Evolutionary conservation across 2,329 filamentous ascomycete species (phyloP).

Genomic region (Orbilia oligospora): DNA sequence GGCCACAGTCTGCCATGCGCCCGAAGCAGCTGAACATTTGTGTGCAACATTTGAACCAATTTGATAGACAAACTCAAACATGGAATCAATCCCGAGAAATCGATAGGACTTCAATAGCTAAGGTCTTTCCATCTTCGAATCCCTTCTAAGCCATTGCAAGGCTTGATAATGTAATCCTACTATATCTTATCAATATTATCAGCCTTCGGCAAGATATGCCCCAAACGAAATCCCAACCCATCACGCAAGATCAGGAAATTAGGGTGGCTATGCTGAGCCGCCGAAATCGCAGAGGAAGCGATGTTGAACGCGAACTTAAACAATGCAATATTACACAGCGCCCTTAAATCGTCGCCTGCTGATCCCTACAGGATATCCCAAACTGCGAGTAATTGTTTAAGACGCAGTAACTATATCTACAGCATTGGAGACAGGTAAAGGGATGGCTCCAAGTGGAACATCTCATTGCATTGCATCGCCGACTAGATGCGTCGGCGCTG

Average conservation of each 20-base stretch:
- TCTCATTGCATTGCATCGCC: neutral
- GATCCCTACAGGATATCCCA: neutral
- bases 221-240: slow-evolving; percentile 1
- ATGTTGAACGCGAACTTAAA: neutral
- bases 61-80: too few species aligned
- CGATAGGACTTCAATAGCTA: too few species aligned
- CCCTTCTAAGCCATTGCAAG: neutral
- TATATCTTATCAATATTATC: neutral
- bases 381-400: neutral
- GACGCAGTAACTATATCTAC: neutral
- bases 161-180: neutral
- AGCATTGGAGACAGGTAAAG: neutral
- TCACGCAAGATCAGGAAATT: slow-evolving; percentile 16
- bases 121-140: neutral
- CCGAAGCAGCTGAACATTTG: too few species aligned
- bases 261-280: slow-evolving; percentile 24
- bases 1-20: too few species aligned
- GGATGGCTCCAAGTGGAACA: neutral
- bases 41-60: too few species aligned
- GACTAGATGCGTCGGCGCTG: neutral
- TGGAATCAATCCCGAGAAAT: neutral
- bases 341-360: neutral
- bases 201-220: slow-evolving; percentile 26
- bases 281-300: slow-evolving; percentile 1
- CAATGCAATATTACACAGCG: neutral